These are phyloP conservation scores for Neoboletus brunneissimus DNA, from an alignment of 768 basidiomycete species.

Conservation along the genomic window DNA sequence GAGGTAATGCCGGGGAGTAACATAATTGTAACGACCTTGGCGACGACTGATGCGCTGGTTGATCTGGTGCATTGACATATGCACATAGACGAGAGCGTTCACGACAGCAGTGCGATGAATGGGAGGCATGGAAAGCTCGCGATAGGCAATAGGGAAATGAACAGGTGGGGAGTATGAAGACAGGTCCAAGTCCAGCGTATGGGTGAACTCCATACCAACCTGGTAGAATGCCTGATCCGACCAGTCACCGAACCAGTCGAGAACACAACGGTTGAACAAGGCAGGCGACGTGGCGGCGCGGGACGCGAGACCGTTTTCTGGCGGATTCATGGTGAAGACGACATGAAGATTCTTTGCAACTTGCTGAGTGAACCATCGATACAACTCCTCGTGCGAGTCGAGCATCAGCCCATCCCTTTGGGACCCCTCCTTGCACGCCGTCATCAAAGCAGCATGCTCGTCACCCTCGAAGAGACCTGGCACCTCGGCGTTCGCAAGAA, in stretches of 20 bases:
- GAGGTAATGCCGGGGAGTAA: constrained; percentile 95
- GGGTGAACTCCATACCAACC: constrained; percentile 96
- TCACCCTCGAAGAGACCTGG: constrained; percentile 99
- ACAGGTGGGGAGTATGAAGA: constrained; percentile 74
- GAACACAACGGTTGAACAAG: constrained; percentile 96
- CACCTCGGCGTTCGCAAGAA: constrained; percentile 99
- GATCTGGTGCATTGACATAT: constrained; percentile 84
- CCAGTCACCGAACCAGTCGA: constrained; percentile 99
- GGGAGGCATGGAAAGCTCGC: constrained; percentile 81
- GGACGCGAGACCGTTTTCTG: constrained; percentile 91
- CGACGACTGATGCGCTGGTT: constrained; percentile 86
- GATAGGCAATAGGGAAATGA: constrained; percentile 88
- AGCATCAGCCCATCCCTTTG: constrained; percentile 98
- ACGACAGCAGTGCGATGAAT: constrained; percentile 86
- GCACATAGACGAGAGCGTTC: constrained; percentile 91
- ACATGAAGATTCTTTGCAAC: constrained; percentile 98
- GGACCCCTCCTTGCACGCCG: constrained; percentile 99
- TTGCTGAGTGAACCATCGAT: constrained; percentile 98
- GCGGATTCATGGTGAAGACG: constrained; percentile 99
- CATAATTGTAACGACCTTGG: constrained; percentile 95
- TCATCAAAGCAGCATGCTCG: constrained; percentile 96
- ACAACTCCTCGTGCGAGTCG: constrained; percentile 96
- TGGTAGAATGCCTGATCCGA: constrained; percentile 98
- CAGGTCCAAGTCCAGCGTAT: constrained; percentile 88
- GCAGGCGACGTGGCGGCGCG: constrained; percentile 97